Conservation (phyloP, 768 basidiomycete species). For the Auricularia sp. region DNA sequence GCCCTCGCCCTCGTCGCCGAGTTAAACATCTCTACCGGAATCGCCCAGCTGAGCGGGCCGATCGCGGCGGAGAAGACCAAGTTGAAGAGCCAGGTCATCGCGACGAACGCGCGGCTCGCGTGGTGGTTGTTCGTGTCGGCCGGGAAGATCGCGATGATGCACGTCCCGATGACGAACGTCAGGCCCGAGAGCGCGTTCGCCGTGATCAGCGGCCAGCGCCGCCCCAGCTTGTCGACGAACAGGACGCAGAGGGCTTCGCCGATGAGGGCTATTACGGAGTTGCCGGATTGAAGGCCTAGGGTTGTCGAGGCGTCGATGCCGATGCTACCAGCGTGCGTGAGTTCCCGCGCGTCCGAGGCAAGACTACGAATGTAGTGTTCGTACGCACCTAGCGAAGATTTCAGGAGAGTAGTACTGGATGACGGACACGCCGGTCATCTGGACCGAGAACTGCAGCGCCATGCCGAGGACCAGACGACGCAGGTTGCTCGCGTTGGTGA, state of each 20-base stretch:
- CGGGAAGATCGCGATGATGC: conserved; percentile 35
- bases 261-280: conserved; percentile 42
- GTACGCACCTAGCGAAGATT: too few relatives aligned
- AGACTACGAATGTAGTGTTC: too few relatives aligned
- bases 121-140: conserved; percentile 8
- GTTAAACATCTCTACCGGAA: conserved; percentile 35
- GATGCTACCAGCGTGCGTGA: conserved; percentile 28
- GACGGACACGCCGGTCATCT: conserved; percentile 50
- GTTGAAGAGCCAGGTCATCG: conserved; percentile 35
- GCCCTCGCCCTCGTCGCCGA: conserved; percentile 35
- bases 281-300: conserved; percentile 44
- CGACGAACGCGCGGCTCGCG: conserved; percentile 11
- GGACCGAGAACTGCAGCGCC: conserved; percentile 42
- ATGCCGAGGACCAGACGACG: conserved; percentile 35
- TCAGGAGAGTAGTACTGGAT: conserved; percentile 42
- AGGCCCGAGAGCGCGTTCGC: conserved; percentile 33
- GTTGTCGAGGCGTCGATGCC: conserved; percentile 33
- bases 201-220: conserved; percentile 31
- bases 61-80: conserved; percentile 38
- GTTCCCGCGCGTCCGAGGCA: too few relatives aligned
- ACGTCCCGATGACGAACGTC: conserved; percentile 33
- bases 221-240: conserved; percentile 33
- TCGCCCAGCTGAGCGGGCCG: conserved; percentile 36
- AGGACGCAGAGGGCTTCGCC: conserved; percentile 38
- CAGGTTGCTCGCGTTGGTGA: conserved; percentile 34